These are phyloP conservation scores for Lablab purpureus DNA, from an alignment of 306 rosid species.

Conservation along the genomic window DNA sequence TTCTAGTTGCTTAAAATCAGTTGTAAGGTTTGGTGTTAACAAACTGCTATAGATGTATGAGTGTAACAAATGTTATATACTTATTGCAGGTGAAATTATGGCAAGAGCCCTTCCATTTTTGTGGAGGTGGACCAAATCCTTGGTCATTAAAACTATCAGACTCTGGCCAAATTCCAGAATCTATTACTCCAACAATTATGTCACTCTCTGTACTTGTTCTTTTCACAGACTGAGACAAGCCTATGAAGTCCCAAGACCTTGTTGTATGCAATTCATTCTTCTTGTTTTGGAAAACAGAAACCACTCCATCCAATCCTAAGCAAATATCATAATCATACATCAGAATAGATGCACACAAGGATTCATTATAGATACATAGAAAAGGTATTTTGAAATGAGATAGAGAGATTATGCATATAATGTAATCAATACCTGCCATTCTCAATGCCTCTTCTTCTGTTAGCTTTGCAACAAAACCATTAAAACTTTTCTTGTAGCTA, in stretches of 20 bases:
- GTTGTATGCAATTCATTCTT: constrained; percentile 53
- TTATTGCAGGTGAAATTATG: constrained; percentile 51
- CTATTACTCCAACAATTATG: constrained; percentile 58
- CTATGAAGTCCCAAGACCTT: constrained; percentile 71
- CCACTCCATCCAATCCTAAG: constrained; percentile 39
- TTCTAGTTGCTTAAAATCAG: too few species aligned
- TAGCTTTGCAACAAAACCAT: constrained; percentile 7
- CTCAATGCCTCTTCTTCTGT: not conserved
- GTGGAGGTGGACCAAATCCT: constrained; percentile 58
- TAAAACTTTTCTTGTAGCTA: constrained; percentile 18
- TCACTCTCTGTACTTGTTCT: constrained; percentile 44
- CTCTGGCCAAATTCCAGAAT: constrained; percentile 65
- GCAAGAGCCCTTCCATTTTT: constrained; percentile 65
- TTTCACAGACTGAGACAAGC: constrained; percentile 38
- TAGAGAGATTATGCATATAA: too few species aligned
- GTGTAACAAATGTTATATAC: not conserved
- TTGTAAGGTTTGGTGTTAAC: not conserved
- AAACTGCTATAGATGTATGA: not conserved
- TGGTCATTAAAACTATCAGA: constrained; percentile 52
- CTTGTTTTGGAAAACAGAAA: constrained; percentile 57
- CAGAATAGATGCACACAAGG: not conserved
- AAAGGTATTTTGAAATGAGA: too few species aligned
- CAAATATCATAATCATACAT: not conserved
- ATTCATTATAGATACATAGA: too few species aligned
- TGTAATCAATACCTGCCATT: not conserved